phyloP scores from a whole-genome alignment of 257 asterid species.

The Solanum dulcamara region DNA sequence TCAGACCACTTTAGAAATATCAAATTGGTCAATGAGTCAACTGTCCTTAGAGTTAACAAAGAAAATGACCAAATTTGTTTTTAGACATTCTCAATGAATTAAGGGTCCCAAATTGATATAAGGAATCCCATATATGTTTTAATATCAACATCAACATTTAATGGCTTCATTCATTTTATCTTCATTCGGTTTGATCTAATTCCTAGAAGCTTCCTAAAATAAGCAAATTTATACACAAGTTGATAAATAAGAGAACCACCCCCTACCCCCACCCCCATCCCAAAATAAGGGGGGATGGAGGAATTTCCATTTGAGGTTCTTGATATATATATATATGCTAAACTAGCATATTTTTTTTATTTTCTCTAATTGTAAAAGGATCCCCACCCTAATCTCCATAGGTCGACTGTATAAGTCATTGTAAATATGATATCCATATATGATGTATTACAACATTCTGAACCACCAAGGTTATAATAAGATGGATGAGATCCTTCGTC shows the following conservation, averaged over 20 bases:
- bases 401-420: background rate
- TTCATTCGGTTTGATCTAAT: background rate
- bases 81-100: slow-evolving; percentile 1
- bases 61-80: background rate
- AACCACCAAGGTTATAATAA: background rate
- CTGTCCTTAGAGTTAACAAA: background rate
- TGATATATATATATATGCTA: no score
- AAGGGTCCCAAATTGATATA: background rate
- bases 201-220: background rate
- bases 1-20: background rate
- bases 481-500: background rate
- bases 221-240: background rate
- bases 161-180: background rate
- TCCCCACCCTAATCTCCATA: background rate
- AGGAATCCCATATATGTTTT: background rate
- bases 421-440: background rate
- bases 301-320: background rate
- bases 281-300: background rate
- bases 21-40: slow-evolving; percentile 15
- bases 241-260: background rate
- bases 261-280: background rate
- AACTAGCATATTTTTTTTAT: no score
- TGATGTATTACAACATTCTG: background rate
- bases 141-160: slow-evolving; percentile 8
- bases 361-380: background rate